Evolutionary conservation across 225 moss, liverwort and hornwort genomes (phyloP).

Genomic region (Bryoerythrophyllum caledonicum): DNA sequence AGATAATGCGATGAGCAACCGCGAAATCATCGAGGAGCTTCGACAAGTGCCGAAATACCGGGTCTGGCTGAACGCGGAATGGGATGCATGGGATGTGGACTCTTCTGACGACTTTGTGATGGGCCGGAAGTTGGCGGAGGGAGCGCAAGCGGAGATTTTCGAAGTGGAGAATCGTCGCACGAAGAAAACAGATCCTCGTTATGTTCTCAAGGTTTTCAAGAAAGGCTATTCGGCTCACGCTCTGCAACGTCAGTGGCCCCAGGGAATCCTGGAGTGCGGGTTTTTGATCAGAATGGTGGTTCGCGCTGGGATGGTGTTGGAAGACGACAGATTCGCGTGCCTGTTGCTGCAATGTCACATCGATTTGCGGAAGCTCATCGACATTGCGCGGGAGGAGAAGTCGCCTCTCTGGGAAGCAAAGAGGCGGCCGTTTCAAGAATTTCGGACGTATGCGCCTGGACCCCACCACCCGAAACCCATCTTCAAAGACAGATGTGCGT

Average conservation of each 20-base stretch:
- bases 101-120: background rate
- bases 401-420: background rate
- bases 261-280: conserved; percentile 10
- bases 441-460: background rate
- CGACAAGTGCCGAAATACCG: background rate
- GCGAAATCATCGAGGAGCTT: background rate
- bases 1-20: background rate
- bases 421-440: background rate
- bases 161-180: background rate
- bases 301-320: conserved; percentile 3
- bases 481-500: background rate
- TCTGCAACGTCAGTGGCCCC: background rate
- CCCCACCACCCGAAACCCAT: background rate
- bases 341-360: background rate
- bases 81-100: background rate
- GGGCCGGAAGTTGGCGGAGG: background rate
- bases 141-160: conserved; percentile 9
- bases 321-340: conserved; percentile 5
- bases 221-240: background rate
- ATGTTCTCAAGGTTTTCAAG: background rate
- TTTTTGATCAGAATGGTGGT: background rate
- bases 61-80: background rate
- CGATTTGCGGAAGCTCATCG: background rate
- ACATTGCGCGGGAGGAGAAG: background rate
- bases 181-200: background rate